A percentile compares a stretch with the other conserved stretches of the same genome.
Conservation (phyloP, 2,329 filamentous ascomycete genomes). For the Xylariaceae sp. region DNA sequence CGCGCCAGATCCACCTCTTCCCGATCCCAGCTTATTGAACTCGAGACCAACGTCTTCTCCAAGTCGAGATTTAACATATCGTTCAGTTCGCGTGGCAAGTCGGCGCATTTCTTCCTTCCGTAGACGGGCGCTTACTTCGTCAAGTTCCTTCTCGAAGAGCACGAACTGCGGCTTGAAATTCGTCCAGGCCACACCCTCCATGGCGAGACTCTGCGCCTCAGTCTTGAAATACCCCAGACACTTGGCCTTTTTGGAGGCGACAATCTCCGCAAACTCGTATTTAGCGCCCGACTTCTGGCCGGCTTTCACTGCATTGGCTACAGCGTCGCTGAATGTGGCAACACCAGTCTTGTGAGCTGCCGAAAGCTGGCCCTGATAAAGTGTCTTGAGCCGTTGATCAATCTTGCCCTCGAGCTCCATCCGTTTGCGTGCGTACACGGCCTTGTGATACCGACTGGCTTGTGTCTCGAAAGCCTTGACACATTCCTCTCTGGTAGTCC, state of each 20-base stretch:
- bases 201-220: conserved; percentile 68
- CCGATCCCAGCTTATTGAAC: conserved; percentile 93
- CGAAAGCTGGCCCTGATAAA: conserved; percentile 84
- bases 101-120: conserved; percentile 95
- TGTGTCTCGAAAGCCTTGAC: conserved; percentile 84
- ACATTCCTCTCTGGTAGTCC: conserved; percentile 64
- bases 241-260: conserved; percentile 74
- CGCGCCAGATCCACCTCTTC: conserved; percentile 75
- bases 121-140: conserved; percentile 78
- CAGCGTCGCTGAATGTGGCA: conserved; percentile 77
- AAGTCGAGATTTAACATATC: conserved; percentile 86
- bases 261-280: conserved; percentile 96
- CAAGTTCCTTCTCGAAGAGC: conserved; percentile 85
- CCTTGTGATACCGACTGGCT: conserved; percentile 94
- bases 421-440: conserved; percentile 82
- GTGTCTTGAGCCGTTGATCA: conserved; percentile 78
- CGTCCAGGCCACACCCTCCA: conserved; percentile 82
- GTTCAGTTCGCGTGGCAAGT: conserved; percentile 83
- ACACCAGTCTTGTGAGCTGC: conserved; percentile 89
- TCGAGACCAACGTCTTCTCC: conserved; percentile 85
- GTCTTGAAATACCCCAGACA: conserved; percentile 71
- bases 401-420: conserved; percentile 82
- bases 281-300: conserved; percentile 87
- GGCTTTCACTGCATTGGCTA: conserved; percentile 79
- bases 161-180: conserved; percentile 76